Conservation (phyloP, 176 grass and related monocot genomes). For the Alopecurus myosuroides region DNA sequence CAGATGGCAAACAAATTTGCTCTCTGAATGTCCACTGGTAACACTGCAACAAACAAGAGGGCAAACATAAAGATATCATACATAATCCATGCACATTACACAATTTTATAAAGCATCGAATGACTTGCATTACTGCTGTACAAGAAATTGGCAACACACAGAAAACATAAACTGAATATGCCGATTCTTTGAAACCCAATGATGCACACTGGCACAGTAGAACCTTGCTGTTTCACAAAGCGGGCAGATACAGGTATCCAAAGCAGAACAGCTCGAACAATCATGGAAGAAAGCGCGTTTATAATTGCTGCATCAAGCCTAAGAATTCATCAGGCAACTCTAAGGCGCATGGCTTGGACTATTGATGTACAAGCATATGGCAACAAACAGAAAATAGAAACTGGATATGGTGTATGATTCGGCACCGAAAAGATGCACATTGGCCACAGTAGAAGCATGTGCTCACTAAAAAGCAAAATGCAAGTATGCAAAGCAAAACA, state of each 20-base stretch:
- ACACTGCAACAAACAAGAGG: background rate
- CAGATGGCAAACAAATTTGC: background rate
- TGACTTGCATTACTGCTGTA: background rate
- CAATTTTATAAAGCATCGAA: background rate
- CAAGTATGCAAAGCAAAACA: background rate
- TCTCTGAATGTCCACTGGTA: background rate
- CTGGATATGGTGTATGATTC: too few relatives aligned
- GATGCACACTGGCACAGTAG: background rate
- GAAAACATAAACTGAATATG: background rate
- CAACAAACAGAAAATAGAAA: too few relatives aligned
- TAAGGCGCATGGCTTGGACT: background rate
- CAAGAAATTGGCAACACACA: background rate
- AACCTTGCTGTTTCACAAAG: background rate
- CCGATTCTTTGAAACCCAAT: background rate
- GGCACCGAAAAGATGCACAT: background rate
- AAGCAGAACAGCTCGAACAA: background rate
- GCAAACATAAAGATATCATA: background rate
- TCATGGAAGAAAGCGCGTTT: background rate
- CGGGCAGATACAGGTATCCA: background rate
- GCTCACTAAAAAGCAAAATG: background rate
- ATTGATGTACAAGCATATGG: too few relatives aligned
- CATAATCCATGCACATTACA: background rate
- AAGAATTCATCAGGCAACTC: slow-evolving; percentile 14
- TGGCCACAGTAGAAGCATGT: background rate
- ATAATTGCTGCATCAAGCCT: background rate